Evolutionary conservation across 805 yeast genomes (phyloP), one percentile per base, ranked within the genome.

Genomic region (Monosporozyma solicola): DNA sequence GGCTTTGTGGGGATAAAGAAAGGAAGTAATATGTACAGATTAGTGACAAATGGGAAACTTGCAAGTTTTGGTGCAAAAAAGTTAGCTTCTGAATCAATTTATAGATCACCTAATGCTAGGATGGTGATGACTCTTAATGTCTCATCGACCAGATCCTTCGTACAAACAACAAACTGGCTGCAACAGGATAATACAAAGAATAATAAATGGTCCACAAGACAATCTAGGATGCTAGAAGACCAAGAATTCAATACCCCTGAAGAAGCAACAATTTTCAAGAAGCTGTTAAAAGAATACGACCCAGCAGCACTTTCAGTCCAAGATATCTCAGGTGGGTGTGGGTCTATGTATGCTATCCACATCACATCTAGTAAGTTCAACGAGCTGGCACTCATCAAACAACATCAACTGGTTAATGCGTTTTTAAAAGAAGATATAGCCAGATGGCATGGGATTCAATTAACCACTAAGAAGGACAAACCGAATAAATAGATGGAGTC

Each of bases 271-370:
- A 11, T 43, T 9, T 25, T 43, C 20, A 43, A 43, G 24, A 43
- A 25, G 32, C 16, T 25, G 13, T 15, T 25, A 24, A 67, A 73
- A 25, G 76, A 76, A 52, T 78, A 92, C 48, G 59, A 72, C 6
- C 97, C 99, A 1, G 67, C 71, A 32, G 70, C 69, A 37, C 71
- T 91, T 47, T 74, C 76, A 29, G 97, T 92, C 6, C 74, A 76
- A 57, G 98, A 92, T 65, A 82, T 92, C 8, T 84, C 94, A 29
- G 98, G 92, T 20, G 99, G 99, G 0, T 94, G 99, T 71, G 99
- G 99, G 1, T 90, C 97, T 6, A 94, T 94, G 99, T 94, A 89
- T 71, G 89, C 96, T 48, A 92, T 94, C 50, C 72, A 76, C 54
- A 79, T 94, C 16, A 85, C 83, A 47, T 83, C 94, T 51, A 75